Conservation (phyloP, 305 asterid genomes). For the Solanum hybrid region DNA sequence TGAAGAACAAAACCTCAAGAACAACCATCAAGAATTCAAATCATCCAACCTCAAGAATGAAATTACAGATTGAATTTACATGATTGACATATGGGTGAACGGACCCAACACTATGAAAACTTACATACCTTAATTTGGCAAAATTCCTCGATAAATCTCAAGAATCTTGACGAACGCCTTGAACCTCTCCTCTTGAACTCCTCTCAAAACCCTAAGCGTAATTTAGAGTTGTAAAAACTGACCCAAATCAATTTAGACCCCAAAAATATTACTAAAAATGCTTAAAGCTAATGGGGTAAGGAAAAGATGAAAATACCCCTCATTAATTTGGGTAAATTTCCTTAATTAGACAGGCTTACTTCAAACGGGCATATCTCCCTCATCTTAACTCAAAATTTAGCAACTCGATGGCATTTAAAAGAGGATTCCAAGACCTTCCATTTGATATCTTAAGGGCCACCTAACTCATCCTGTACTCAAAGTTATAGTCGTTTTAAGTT, state of each 20-base stretch:
- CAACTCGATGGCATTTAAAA: too few relatives aligned
- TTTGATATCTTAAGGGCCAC: neutral
- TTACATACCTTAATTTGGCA: too few relatives aligned
- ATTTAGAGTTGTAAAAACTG: neutral
- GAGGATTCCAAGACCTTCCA: neutral
- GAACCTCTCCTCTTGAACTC: neutral
- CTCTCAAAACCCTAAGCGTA: neutral
- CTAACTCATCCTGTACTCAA: neutral
- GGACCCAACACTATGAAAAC: neutral
- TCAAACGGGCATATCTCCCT: neutral
- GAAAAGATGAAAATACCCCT: neutral
- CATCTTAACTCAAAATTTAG: neutral
- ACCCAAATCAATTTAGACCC: too few relatives aligned
- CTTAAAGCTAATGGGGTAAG: neutral
- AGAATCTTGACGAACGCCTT: too few relatives aligned
- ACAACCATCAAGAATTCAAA: too few relatives aligned
- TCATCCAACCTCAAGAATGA: neutral
- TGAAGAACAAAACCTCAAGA: too few relatives aligned
- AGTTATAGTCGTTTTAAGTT: neutral
- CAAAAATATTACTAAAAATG: neutral
- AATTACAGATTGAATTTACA: neutral
- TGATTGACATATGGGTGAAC: neutral
- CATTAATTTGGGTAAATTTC: neutral
- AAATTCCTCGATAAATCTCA: neutral
- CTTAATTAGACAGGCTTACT: neutral